Evolutionary conservation across 1,139 yeast genomes (phyloP), one percentile per base, ranked within the genome.

Genomic region (Blastobotrys apis): DNA sequence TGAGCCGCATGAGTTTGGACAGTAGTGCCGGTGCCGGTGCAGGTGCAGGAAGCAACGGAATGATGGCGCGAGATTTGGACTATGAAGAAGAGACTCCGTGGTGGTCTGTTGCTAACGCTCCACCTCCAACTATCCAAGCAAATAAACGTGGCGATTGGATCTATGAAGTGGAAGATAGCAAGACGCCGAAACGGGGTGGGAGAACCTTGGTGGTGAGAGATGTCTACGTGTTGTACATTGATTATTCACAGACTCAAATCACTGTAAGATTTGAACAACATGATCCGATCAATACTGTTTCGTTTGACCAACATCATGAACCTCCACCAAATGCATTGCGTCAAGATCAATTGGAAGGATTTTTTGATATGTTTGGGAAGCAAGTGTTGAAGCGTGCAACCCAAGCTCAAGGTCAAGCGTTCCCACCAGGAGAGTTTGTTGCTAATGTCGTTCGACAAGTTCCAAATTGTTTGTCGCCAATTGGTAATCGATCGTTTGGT

Each of bases 401-500:
- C 15, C 44, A 45, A n/a, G 41, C 41, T 19, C 44, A 47, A n/a
- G 54, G 55, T 55, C 47, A 44, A 45, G 6, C 42, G 10, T 41
- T 46, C n/a, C 51, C 55, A 10, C 50, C 52, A 5, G 64, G 59
- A 13, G 57, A 55, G 15, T 59, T 61, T 43, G 65, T 66, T 8
- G 59, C 58, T 17, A 50, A 66, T 13, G 62, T 75, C 5, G 55
- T 67, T 16, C 43, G 50, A 4, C 50, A 59, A n/a, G 53, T 68
- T 2, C 63, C 68, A n/a, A 65, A 65, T 20, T 66, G 75, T 19
- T 58, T 84, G 20, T 76, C 74, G 26, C 77, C 85, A 0, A 74
- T 86, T 43, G 94, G 86, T 0, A 64, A 68, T 39, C 77, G 82
- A 54, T 75, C 87, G 0, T 85, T 68, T 63, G 97, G 97, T 33